These are phyloP conservation scores for Oryza punctata DNA, from an alignment of 176 grass and related monocot genomes.

Conservation along the genomic window DNA sequence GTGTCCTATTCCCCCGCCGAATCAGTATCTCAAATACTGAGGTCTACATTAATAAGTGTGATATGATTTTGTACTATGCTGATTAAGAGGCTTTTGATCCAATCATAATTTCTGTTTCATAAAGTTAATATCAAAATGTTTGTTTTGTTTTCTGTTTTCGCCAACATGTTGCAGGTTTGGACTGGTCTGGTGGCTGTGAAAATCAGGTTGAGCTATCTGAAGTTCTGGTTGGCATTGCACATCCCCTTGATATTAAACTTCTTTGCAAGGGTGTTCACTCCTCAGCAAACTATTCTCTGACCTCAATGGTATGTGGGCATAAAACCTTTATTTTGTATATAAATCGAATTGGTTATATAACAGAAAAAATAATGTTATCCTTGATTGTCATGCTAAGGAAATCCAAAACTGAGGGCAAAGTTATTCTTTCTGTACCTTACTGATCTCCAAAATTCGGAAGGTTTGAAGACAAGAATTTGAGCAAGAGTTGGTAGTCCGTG, in stretches of 20 bases:
- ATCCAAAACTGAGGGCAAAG: background rate
- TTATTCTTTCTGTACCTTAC: background rate
- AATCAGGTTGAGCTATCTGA: constrained; percentile 15
- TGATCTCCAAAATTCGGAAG: background rate
- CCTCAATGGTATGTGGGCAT: constrained; percentile 20
- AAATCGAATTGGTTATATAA: constrained; percentile 15
- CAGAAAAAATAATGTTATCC: background rate
- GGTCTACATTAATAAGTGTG: background rate
- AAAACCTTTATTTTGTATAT: background rate
- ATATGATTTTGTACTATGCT: background rate
- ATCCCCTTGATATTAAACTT: constrained; percentile 25
- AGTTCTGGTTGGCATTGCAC: constrained; percentile 21
- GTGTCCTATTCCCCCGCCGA: background rate
- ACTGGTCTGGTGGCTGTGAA: background rate
- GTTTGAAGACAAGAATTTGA: background rate
- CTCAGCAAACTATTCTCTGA: background rate
- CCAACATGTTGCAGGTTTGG: constrained; percentile 12
- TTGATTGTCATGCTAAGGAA: constrained; percentile 3
- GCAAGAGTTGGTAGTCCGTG: background rate
- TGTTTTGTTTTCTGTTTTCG: background rate
- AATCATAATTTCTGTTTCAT: background rate
- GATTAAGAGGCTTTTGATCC: background rate
- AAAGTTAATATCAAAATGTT: constrained; percentile 7
- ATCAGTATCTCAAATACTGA: too few relatives aligned
- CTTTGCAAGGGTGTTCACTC: constrained; percentile 5